A percentile compares a stretch with the other conserved stretches of the same genome.
phyloP scores from a whole-genome alignment of 108 stramenopile genomes.

The Bacterosira constricta region DNA sequence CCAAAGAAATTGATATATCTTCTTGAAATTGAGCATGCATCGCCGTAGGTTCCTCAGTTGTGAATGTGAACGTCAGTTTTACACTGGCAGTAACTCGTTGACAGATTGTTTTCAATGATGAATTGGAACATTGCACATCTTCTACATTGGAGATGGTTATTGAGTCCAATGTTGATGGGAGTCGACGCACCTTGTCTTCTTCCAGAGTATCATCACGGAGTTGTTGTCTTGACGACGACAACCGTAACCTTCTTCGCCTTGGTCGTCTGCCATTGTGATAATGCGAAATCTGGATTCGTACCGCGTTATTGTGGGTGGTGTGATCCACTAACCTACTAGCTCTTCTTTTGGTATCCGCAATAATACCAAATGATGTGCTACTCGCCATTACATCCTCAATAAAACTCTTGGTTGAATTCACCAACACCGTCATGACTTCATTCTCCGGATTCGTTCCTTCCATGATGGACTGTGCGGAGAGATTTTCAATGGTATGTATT shows the following conservation, averaged over 20 bases:
- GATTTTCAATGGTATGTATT: constrained; percentile 8
- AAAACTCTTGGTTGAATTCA: constrained; percentile 1
- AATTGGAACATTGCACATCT: no score
- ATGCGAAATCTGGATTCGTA: no score
- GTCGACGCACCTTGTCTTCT: not conserved
- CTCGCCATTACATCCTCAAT: not conserved
- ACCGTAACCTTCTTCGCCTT: no score
- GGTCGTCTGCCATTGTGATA: no score
- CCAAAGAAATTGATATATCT: not conserved
- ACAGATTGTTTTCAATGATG: not conserved
- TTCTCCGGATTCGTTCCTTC: constrained; percentile 5
- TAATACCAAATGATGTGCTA: not conserved
- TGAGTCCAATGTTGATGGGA: not conserved
- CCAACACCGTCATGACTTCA: not conserved
- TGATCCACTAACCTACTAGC: no score
- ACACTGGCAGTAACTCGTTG: constrained; percentile 8
- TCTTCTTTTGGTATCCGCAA: no score
- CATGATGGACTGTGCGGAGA: constrained; percentile 1
- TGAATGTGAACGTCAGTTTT: constrained; percentile 1
- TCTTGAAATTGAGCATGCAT: not conserved
- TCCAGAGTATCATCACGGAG: no score
- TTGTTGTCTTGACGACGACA: no score
- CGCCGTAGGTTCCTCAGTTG: no score
- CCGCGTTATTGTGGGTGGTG: no score
- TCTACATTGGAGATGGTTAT: constrained; percentile 4